Conservation (phyloP, 305 asterid species). For the Fraxinus albicans region DNA sequence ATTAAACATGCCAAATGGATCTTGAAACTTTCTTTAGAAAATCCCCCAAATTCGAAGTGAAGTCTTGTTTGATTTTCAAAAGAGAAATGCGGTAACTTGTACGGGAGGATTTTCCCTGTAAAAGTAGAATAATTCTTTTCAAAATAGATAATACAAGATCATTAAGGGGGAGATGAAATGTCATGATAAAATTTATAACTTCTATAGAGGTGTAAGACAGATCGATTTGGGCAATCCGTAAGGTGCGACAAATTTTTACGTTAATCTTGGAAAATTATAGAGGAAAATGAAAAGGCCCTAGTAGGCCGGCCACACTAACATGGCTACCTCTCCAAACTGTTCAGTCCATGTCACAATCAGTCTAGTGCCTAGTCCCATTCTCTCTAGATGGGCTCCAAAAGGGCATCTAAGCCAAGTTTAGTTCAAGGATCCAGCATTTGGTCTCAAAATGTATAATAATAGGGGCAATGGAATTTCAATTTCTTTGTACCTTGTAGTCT, state of each 20-base stretch:
- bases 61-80: background rate
- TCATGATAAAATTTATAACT: background rate
- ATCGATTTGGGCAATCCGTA: constrained; percentile 8
- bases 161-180: background rate
- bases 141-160: background rate
- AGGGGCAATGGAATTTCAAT: too few relatives aligned
- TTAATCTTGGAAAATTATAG: too few relatives aligned
- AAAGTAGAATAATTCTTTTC: too few relatives aligned
- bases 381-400: too few relatives aligned
- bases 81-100: too few relatives aligned
- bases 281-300: background rate
- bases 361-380: background rate
- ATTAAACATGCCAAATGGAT: background rate
- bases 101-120: too few relatives aligned
- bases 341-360: background rate
- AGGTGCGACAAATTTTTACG: background rate
- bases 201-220: background rate
- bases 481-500: too few relatives aligned
- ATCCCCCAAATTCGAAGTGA: too few relatives aligned
- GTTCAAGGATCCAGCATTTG: too few relatives aligned
- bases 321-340: background rate
- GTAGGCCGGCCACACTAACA: background rate
- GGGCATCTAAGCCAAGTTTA: too few relatives aligned
- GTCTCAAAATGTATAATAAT: too few relatives aligned
- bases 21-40: background rate